Conservation (phyloP, 257 asterid genomes). For the Scutellaria barbata region DNA sequence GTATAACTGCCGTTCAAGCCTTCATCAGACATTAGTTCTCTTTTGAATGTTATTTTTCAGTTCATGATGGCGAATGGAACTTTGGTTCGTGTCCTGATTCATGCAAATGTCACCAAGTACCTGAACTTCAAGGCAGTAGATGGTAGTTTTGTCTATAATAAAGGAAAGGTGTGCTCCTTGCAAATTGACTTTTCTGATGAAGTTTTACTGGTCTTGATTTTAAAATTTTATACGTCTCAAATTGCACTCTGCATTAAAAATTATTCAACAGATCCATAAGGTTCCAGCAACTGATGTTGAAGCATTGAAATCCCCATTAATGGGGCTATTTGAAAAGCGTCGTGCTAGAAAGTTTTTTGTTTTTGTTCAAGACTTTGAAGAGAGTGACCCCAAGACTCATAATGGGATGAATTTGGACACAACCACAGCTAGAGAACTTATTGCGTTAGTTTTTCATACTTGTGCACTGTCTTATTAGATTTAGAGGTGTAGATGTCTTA, state of each 20-base stretch:
- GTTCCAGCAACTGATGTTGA: conserved; percentile 99
- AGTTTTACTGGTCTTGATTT: conserved; percentile 1
- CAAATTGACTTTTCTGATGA: neutral
- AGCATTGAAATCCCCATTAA: conserved; percentile 88
- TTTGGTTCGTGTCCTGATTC: conserved; percentile 92
- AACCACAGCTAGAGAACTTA: conserved; percentile 70
- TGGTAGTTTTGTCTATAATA: conserved; percentile 96
- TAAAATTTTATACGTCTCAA: neutral
- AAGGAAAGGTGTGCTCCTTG: conserved; percentile 74
- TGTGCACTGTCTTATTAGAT: conserved; percentile 1
- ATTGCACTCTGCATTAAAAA: conserved; percentile 18
- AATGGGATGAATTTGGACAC: conserved; percentile 80
- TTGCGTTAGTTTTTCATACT: conserved; percentile 55
- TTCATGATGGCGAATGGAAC: conserved; percentile 99
- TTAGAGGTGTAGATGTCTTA: neutral
- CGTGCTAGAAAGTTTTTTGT: conserved; percentile 92
- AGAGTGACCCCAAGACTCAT: conserved; percentile 83
- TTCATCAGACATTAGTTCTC: neutral
- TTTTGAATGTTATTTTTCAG: conserved; percentile 37
- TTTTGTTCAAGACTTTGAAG: conserved; percentile 92
- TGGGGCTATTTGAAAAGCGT: conserved; percentile 97
- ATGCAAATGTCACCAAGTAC: conserved; percentile 92
- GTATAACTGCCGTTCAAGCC: conserved; percentile 10
- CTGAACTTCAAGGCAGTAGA: conserved; percentile 98
- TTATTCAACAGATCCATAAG: conserved; percentile 72